Evolutionary conservation across 768 basidiomycete genomes (phyloP).

Genomic region (Rickenella mellea): DNA sequence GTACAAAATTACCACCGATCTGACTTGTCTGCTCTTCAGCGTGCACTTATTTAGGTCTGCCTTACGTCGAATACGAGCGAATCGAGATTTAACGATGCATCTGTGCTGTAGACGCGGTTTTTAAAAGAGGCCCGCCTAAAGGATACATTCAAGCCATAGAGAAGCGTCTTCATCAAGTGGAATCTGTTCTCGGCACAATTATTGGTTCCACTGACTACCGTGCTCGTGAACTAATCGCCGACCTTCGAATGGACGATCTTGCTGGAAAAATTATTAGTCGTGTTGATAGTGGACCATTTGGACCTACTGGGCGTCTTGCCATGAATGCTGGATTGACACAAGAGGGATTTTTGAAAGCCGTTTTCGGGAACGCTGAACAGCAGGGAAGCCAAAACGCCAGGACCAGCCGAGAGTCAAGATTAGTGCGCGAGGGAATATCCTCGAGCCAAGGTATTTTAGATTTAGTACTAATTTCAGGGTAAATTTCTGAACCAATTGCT

Average conservation of each 20-base stretch:
- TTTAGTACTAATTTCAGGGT: too few relatives aligned
- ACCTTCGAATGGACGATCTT: conserved; percentile 62
- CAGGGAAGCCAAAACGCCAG: conserved; percentile 43
- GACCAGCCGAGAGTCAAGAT: conserved; percentile 64
- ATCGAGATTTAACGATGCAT: conserved; percentile 3
- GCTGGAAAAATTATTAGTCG: conserved; percentile 68
- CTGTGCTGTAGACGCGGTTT: conserved; percentile 64
- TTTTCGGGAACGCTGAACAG: conserved; percentile 48
- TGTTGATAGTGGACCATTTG: conserved; percentile 77
- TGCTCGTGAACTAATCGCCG: conserved; percentile 51
- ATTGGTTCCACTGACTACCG: conserved; percentile 64
- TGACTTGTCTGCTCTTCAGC: too few relatives aligned
- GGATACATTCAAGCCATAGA: conserved; percentile 93
- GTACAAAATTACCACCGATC: neutral
- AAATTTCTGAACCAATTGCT: too few relatives aligned
- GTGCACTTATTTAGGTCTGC: conserved; percentile 56
- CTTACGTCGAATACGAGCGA: neutral
- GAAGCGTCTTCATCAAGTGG: conserved; percentile 85
- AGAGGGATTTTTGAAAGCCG: conserved; percentile 72
- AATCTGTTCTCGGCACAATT: conserved; percentile 78
- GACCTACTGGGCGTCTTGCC: conserved; percentile 55
- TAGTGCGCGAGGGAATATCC: conserved; percentile 74
- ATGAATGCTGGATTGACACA: conserved; percentile 58
- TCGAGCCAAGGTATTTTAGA: conserved; percentile 50
- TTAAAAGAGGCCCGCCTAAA: conserved; percentile 78